These are phyloP conservation scores for Chrysosporium queenslandicum DNA, from an alignment of 2,329 filamentous ascomycete genomes.

Conservation along the genomic window DNA sequence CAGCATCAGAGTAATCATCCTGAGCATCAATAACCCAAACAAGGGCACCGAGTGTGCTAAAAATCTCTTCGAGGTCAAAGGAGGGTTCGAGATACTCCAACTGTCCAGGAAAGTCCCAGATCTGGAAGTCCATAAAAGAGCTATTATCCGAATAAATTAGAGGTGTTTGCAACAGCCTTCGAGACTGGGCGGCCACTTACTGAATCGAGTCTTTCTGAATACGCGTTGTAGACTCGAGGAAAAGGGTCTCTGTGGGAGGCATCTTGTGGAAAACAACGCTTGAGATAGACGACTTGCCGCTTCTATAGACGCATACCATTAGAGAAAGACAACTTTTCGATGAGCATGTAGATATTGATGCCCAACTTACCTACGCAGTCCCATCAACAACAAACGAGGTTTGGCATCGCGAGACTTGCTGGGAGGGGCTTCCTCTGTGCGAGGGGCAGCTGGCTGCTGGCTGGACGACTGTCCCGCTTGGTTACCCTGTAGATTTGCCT, in stretches of 20 bases:
- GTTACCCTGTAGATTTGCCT: conserved; percentile 27
- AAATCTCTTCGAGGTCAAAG: conserved; percentile 87
- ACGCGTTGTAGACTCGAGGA: conserved; percentile 84
- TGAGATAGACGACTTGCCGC: conserved; percentile 95
- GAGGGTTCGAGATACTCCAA: conserved; percentile 82
- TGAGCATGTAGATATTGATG: not conserved
- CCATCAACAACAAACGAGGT: conserved; percentile 85
- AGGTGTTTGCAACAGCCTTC: no score
- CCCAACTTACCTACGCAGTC: conserved; percentile 66
- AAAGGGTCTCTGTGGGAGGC: conserved; percentile 88
- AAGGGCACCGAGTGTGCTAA: conserved; percentile 83
- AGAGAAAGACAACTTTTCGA: no score
- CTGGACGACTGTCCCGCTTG: conserved; percentile 19
- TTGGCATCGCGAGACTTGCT: conserved; percentile 52
- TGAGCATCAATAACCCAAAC: conserved; percentile 99
- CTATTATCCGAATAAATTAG: no score
- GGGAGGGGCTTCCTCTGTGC: conserved; percentile 20
- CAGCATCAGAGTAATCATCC: conserved; percentile 91
- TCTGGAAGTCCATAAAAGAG: conserved; percentile 98
- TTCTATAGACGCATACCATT: conserved; percentile 47
- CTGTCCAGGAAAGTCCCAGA: conserved; percentile 95
- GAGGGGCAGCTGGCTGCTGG: conserved; percentile 23
- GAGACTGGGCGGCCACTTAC: conserved; percentile 47
- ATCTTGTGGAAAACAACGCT: conserved; percentile 99
- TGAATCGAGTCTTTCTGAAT: conserved; percentile 94